These are phyloP conservation scores for Aureobasidium melanogenum DNA, from an alignment of 2,329 filamentous ascomycete genomes.

Conservation along the genomic window DNA sequence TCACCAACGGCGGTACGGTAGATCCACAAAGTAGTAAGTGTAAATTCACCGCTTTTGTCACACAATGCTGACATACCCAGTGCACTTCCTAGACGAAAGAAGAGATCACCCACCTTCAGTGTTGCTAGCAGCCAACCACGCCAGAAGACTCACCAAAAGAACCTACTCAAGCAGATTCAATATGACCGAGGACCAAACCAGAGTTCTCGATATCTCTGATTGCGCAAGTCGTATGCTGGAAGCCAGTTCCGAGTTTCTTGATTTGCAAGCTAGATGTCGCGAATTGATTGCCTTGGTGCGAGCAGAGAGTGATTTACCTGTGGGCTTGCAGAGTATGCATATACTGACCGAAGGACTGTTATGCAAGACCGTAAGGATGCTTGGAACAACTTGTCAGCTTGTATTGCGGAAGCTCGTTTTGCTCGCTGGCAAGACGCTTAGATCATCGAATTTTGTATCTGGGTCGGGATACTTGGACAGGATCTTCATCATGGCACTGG, in stretches of 20 bases:
- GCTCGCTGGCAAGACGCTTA: background rate
- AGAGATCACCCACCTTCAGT: background rate
- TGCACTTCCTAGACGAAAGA: background rate
- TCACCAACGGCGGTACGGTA: background rate
- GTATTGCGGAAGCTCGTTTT: background rate
- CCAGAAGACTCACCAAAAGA: background rate
- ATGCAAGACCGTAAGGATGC: background rate
- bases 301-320: background rate
- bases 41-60: no score
- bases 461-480: background rate
- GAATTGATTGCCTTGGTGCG: background rate
- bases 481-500: background rate
- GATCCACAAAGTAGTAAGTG: background rate
- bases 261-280: background rate
- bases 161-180: background rate
- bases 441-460: background rate
- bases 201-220: background rate
- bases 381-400: background rate
- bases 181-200: background rate
- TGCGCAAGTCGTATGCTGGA: background rate
- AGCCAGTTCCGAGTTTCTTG: background rate
- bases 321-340: background rate
- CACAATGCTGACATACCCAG: background rate
- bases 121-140: background rate
- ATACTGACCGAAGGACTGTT: background rate